Base-by-base conservation (phyloP, 495 filamentous ascomycete species). In the Hypoxylon crocopeplum region DNA sequence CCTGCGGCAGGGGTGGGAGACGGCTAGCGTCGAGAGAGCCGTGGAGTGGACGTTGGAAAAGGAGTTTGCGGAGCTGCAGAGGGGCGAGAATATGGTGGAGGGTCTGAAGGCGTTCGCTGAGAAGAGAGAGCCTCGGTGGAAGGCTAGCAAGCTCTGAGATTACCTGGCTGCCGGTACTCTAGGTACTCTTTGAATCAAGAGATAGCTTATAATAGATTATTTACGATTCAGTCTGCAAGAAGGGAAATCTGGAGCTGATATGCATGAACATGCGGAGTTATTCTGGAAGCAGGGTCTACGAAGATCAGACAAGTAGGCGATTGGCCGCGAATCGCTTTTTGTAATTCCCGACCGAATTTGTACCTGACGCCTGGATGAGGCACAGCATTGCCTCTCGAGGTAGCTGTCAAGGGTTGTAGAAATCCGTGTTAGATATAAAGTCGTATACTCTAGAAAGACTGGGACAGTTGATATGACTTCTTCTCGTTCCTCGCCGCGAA, bases 1-100 rank as follows among this genome's bases (percentile, higher is more conserved):
- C 22, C 55, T 95, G 56, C 80, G 83, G 66, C 63, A 85, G 59
- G 86, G 86, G 10, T 78, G 74, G 80, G 84, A 88, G 69, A 78
- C 75, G 42, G 79, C 72, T 2, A 84, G 82, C 40, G 87, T 85
- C 36, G 86, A 88, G 64, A 80, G 84, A 46, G 84, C 75, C n/a
- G 84, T 82, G n/a, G 75, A 79, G 54, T 73, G 71, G 37, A 72
- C 84, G 54, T 72, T 82, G 48, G 81, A 84, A 55, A 77, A 77
- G 20, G 79, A 82, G 76, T 87, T 58, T 37, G 66, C 57, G 16
- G 65, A 68, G 49, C 48, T 77, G 33, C 65, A 67, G 51, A 70
- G 62, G 45, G 72, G 75, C 5, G 70, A 74, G 42, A 77, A 77
- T 58, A 68, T 73, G 3, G 19, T 62, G 25, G 74, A 75, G 47